A percentile compares a stretch with the other conserved stretches of the same genome.
Evolutionary conservation across 345 rosid genomes (phyloP).

Genomic region (Eucalyptus erythrocorys): DNA sequence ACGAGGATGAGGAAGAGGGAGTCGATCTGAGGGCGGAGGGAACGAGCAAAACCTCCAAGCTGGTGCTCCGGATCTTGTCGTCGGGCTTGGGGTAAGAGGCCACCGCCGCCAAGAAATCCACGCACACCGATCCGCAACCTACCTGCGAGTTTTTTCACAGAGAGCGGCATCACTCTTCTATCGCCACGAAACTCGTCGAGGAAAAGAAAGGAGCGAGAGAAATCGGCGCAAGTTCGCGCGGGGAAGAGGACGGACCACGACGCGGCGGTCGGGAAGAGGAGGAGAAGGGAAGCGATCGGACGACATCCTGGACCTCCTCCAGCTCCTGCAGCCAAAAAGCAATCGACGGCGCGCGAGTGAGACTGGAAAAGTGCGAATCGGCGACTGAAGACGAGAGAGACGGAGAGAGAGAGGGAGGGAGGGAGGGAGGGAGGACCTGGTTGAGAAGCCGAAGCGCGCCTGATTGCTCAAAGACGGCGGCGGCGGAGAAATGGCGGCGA

Average conservation of each 20-base stretch:
- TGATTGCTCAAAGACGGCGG: background rate
- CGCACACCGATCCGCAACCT: slow-evolving; percentile 44
- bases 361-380: background rate
- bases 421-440: background rate
- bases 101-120: slow-evolving; percentile 74
- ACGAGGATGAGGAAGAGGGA: background rate
- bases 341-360: background rate
- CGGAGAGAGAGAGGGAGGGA: fast-evolving
- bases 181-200: background rate
- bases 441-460: background rate
- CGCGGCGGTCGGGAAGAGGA: slow-evolving; percentile 13
- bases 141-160: slow-evolving; percentile 21
- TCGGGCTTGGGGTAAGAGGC: slow-evolving; percentile 74
- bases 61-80: slow-evolving; percentile 79
- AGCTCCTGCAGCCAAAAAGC: background rate
- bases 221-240: background rate
- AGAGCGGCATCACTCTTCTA: background rate
- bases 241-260: slow-evolving; percentile 17
- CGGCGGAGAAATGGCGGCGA: background rate
- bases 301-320: slow-evolving; percentile 38
- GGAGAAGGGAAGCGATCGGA: slow-evolving; percentile 21
- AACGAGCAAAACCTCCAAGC: slow-evolving; percentile 32
- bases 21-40: background rate
- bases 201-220: fast-evolving
- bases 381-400: background rate